A percentile compares a stretch with the other conserved stretches of the same genome.
phyloP scores from a whole-genome alignment of 495 filamentous ascomycete genomes.

The Geoglossum glabrum region DNA sequence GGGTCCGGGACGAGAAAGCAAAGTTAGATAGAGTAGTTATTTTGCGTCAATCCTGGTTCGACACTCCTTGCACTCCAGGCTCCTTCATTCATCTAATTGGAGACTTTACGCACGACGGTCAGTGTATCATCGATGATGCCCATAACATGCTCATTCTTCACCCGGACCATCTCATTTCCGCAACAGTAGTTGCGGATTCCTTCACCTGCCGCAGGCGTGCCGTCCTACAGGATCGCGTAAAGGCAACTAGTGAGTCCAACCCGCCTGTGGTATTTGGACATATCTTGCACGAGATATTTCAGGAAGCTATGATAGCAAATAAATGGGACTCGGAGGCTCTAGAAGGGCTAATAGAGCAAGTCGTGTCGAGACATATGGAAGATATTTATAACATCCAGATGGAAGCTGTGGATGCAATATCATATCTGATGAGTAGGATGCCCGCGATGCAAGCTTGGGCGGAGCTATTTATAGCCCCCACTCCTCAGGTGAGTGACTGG shows the following conservation, averaged over 20 bases:
- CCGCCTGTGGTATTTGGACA: constrained; percentile 71
- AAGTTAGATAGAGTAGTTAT: constrained; percentile 44
- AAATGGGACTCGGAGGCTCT: constrained; percentile 56
- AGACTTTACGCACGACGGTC: constrained; percentile 42
- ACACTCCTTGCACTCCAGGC: constrained; percentile 50
- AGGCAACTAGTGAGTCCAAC: constrained; percentile 58
- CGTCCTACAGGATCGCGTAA: constrained; percentile 83
- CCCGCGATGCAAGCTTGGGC: constrained; percentile 67
- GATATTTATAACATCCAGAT: constrained; percentile 70
- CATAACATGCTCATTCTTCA: constrained; percentile 80
- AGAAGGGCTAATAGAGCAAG: constrained; percentile 35
- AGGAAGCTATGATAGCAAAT: constrained; percentile 70
- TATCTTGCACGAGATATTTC: constrained; percentile 84
- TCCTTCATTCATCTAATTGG: constrained; percentile 74
- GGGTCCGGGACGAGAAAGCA: constrained; percentile 53
- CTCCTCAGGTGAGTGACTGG: constrained; percentile 39
- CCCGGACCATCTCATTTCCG: constrained; percentile 86
- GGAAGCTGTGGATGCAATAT: constrained; percentile 44
- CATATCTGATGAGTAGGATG: constrained; percentile 61
- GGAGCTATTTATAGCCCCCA: constrained; percentile 47
- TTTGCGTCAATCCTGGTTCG: constrained; percentile 69
- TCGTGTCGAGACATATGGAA: constrained; percentile 55
- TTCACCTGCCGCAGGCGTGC: constrained; percentile 75
- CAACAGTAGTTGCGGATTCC: constrained; percentile 83
- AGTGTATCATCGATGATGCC: constrained; percentile 54